Conservation (phyloP, 2,329 filamentous ascomycete genomes). For the Claviceps fusiformis region DNA sequence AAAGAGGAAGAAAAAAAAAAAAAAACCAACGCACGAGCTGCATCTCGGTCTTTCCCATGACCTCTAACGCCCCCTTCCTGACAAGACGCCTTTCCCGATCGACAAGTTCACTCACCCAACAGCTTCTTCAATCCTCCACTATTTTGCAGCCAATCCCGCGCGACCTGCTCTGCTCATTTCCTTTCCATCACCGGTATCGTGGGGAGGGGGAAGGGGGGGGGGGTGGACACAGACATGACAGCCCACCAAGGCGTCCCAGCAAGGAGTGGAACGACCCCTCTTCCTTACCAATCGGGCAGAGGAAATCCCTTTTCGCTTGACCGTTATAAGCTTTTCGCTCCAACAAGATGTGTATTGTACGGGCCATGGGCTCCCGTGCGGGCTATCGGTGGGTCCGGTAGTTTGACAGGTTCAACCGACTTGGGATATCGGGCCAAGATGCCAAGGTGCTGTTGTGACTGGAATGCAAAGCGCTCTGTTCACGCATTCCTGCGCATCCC, state of each 20-base stretch:
- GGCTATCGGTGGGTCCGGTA: slow-evolving; percentile 1
- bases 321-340: neutral
- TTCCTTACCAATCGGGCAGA: neutral
- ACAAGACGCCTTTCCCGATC: neutral
- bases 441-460: slow-evolving; percentile 3
- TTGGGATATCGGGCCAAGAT: slow-evolving; percentile 3
- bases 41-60: neutral
- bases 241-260: neutral
- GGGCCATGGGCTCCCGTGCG: slow-evolving; percentile 1
- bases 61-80: neutral
- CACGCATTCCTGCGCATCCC: slow-evolving; percentile 7
- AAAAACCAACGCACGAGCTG: slow-evolving; percentile 3
- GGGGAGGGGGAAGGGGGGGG: neutral
- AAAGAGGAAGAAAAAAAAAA: no score
- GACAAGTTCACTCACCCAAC: neutral
- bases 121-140: slow-evolving; percentile 1
- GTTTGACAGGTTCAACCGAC: slow-evolving; percentile 4
- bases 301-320: neutral
- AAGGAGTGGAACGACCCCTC: neutral
- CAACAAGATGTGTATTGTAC: neutral
- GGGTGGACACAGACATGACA: neutral
- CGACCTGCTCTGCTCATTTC: neutral
- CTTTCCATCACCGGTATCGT: neutral
- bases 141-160: neutral
- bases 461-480: slow-evolving; percentile 8